Conservation (phyloP, 305 asterid species). For the Fraxinus greggii region DNA sequence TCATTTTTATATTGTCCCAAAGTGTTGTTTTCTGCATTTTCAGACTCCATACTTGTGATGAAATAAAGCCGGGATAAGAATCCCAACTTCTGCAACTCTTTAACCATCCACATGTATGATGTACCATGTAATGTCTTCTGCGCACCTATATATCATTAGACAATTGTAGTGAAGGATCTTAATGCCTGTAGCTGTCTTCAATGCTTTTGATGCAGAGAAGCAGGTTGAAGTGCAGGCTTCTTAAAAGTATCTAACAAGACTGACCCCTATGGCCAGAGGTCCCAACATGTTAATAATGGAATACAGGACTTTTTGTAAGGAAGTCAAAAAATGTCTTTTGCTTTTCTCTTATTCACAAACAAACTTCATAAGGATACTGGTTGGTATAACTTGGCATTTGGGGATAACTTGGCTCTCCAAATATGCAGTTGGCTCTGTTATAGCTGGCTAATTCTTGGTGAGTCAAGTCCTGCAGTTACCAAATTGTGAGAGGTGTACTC, state of each 20-base stretch:
- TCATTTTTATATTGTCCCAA: not conserved
- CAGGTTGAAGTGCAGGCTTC: constrained; percentile 70
- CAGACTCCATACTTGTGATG: not conserved
- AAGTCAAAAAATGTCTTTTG: constrained; percentile 30
- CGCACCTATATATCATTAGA: not conserved
- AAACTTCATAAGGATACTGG: constrained; percentile 23
- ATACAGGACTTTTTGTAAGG: constrained; percentile 46
- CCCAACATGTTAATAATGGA: constrained; percentile 57
- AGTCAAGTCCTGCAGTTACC: constrained; percentile 66
- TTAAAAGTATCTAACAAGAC: constrained; percentile 60
- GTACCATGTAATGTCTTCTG: not conserved
- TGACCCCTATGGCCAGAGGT: constrained; percentile 56
- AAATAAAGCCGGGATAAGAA: not conserved
- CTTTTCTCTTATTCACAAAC: constrained; percentile 32
- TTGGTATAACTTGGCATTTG: not conserved
- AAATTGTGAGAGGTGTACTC: constrained; percentile 77
- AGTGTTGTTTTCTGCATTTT: not conserved
- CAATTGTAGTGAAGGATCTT: constrained; percentile 38
- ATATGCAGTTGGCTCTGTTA: constrained; percentile 69
- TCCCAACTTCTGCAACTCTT: not conserved
- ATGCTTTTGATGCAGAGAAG: constrained; percentile 94
- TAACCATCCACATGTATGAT: not conserved
- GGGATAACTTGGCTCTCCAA: constrained; percentile 55
- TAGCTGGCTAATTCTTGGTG: constrained; percentile 63
- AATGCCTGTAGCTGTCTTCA: constrained; percentile 75